Conservation (phyloP, 768 basidiomycete species). For the Russula sp. region DNA sequence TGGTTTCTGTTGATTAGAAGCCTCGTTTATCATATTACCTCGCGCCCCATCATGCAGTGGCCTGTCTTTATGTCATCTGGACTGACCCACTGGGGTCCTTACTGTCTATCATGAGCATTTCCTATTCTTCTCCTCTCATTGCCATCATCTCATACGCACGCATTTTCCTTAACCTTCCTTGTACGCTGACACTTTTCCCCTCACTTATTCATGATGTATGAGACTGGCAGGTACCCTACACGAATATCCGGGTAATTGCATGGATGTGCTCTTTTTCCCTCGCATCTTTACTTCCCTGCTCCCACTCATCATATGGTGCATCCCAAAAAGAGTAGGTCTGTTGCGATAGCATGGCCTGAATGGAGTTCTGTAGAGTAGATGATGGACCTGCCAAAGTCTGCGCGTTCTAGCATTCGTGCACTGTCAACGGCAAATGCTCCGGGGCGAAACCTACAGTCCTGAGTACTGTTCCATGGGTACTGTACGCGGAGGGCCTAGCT, state of each 20-base stretch:
- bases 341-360: neutral
- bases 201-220: slow-evolving; percentile 7
- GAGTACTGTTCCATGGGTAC: neutral
- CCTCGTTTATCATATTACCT: neutral
- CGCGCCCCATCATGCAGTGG: neutral
- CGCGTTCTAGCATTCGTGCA: neutral
- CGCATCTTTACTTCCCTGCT: slow-evolving; percentile 1
- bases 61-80: neutral
- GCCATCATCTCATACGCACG: slow-evolving; percentile 6
- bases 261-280: neutral
- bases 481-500: neutral
- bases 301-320: neutral
- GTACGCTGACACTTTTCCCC: neutral
- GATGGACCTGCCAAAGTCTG: neutral
- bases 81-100: neutral
- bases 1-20: neutral
- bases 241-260: slow-evolving; percentile 8
- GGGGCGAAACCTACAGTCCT: neutral
- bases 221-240: slow-evolving; percentile 7
- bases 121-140: neutral
- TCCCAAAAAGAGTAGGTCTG: neutral
- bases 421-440: neutral
- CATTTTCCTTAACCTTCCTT: slow-evolving; percentile 14
- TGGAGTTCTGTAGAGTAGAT: neutral
- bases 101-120: slow-evolving; percentile 4